Evolutionary conservation across 306 rosid species (phyloP).

Genomic region (Quercus gilva): DNA sequence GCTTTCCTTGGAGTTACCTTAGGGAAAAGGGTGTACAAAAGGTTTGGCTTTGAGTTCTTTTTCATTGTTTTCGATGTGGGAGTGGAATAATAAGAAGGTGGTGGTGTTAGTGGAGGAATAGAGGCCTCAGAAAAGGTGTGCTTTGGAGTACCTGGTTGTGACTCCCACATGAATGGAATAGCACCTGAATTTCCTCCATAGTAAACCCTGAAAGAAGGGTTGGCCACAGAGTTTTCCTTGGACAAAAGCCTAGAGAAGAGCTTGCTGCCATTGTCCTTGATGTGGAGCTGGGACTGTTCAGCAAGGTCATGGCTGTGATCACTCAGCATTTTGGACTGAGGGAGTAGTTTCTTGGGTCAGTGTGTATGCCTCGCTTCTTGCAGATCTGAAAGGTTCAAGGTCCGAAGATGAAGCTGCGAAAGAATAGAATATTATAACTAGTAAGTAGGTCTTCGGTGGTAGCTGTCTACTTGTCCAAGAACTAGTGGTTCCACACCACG

Average conservation of each 20-base stretch:
- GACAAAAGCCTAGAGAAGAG: slow-evolving; percentile 28
- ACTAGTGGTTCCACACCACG: not conserved
- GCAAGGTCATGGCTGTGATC: not conserved
- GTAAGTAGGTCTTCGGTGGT: not conserved
- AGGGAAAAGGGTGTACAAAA: slow-evolving; percentile 12
- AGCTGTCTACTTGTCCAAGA: not conserved
- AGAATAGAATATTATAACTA: not conserved
- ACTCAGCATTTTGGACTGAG: slow-evolving; percentile 15
- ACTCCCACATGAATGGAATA: slow-evolving; percentile 58
- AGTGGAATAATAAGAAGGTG: slow-evolving; percentile 40
- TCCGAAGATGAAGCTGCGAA: slow-evolving; percentile 17
- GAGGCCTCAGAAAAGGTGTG: slow-evolving; percentile 30
- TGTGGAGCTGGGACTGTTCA: slow-evolving; percentile 5
- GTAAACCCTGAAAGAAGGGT: slow-evolving; percentile 49
- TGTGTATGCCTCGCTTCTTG: not conserved
- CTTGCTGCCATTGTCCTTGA: slow-evolving; percentile 21
- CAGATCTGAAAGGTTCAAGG: slow-evolving; percentile 32
- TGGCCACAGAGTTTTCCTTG: slow-evolving; percentile 37
- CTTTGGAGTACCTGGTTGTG: slow-evolving; percentile 62
- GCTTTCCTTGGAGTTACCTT: slow-evolving; percentile 12
- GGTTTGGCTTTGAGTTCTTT: slow-evolving; percentile 15
- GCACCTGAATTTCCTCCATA: slow-evolving; percentile 49
- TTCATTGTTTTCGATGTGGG: not conserved
- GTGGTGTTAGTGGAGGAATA: slow-evolving; percentile 54
- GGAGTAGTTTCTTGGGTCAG: not conserved